Evolutionary conservation across 2,329 filamentous ascomycete genomes (phyloP).

Genomic region (Fusarium heterosporum): DNA sequence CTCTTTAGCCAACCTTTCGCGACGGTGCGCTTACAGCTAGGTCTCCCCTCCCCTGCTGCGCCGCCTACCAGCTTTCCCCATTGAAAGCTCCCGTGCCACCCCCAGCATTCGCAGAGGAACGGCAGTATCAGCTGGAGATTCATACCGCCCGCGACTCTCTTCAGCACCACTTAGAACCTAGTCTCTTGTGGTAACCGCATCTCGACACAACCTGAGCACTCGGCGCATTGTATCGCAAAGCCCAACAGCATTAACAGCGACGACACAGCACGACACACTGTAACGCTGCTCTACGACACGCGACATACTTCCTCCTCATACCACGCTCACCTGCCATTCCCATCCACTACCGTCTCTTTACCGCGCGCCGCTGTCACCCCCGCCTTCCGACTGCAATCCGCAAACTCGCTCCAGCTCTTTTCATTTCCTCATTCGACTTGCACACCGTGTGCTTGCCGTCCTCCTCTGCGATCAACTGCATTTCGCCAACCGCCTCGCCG

Average conservation of each 20-base stretch:
- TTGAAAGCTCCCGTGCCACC: conserved; percentile 36
- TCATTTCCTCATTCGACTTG: conserved; percentile 24
- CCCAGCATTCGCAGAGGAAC: conserved; percentile 35
- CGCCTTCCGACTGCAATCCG: conserved; percentile 41
- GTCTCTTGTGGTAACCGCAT: conserved; percentile 47
- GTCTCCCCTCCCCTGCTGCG: conserved; percentile 38
- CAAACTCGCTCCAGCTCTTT: conserved; percentile 21
- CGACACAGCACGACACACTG: conserved; percentile 11
- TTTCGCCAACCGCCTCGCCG: conserved; percentile 4
- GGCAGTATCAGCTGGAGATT: conserved; percentile 41
- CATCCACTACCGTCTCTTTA: conserved; percentile 29
- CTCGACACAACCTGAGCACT: conserved; percentile 42
- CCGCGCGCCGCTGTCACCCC: conserved; percentile 43
- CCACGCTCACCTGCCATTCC: conserved; percentile 18
- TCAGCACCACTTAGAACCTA: conserved; percentile 44
- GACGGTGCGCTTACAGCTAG: conserved; percentile 31
- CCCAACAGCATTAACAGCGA: conserved; percentile 26
- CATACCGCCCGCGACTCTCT: conserved; percentile 41
- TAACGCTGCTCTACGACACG: conserved; percentile 29
- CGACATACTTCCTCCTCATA: conserved; percentile 27
- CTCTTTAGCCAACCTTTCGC: conserved; percentile 24
- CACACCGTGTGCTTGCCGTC: conserved; percentile 19
- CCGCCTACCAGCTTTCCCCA: conserved; percentile 36
- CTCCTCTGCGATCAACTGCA: conserved; percentile 28
- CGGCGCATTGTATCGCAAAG: conserved; percentile 40